Evolutionary conservation across 306 rosid species (phyloP).

Genomic region (Pueraria montana): DNA sequence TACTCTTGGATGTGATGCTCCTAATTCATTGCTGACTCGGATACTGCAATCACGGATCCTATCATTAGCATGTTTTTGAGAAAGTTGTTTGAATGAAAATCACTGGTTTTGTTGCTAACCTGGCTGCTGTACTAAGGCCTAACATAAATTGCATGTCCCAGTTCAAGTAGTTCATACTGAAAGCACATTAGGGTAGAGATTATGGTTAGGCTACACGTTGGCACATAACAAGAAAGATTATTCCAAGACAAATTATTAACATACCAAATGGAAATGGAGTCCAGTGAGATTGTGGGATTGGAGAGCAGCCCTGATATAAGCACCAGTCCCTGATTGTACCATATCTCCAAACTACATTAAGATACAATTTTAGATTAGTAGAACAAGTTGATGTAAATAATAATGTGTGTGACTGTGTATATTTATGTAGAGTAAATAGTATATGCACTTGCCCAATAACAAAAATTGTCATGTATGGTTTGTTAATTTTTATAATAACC

Average conservation of each 20-base stretch:
- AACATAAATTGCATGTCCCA: constrained; percentile 77
- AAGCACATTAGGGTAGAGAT: constrained; percentile 26
- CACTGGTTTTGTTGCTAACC: constrained; percentile 52
- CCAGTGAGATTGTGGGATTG: constrained; percentile 71
- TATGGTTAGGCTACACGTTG: constrained; percentile 34
- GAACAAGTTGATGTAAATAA: background rate
- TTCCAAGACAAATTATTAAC: constrained; percentile 41
- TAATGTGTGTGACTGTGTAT: background rate
- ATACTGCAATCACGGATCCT: constrained; percentile 51
- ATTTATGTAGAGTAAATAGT: background rate
- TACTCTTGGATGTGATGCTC: constrained; percentile 72
- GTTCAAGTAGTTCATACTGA: constrained; percentile 76
- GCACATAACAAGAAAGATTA: background rate
- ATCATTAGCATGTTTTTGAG: background rate
- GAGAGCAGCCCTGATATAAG: constrained; percentile 81
- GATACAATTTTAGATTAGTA: constrained; percentile 4
- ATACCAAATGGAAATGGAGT: constrained; percentile 67
- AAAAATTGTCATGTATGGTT: background rate
- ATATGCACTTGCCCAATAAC: background rate
- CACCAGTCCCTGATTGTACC: constrained; percentile 85
- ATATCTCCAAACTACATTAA: constrained; percentile 78
- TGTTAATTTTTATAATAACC: background rate
- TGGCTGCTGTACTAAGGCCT: constrained; percentile 79
- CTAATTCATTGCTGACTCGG: constrained; percentile 81
- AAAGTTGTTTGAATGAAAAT: background rate